Evolutionary conservation across 192 early-diverging fungal species (phyloP).

Genomic region (Lobosporangium transversale): DNA sequence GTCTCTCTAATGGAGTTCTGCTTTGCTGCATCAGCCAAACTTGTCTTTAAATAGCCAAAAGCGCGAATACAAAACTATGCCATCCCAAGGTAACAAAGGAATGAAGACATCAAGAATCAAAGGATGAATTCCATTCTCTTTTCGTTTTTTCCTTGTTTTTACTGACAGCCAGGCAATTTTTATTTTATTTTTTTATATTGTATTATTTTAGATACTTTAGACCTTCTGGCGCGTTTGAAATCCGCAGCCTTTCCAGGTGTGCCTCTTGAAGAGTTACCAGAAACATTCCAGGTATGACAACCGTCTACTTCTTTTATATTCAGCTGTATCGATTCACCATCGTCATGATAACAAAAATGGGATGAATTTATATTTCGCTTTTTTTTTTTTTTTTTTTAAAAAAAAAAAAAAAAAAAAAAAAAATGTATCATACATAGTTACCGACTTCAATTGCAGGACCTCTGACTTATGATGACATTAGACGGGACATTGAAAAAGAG

Average conservation of each 20-base stretch:
- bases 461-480: constrained; percentile 53
- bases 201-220: constrained; percentile 28
- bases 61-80: constrained; percentile 5
- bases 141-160: not conserved
- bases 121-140: not conserved
- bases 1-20: too few relatives aligned
- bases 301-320: too few relatives aligned
- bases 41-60: too few relatives aligned
- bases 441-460: constrained; percentile 38
- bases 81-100: constrained; percentile 33
- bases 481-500: constrained; percentile 60
- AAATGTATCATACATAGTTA: constrained; percentile 6
- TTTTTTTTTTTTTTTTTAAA: too few relatives aligned
- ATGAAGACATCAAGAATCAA: not conserved
- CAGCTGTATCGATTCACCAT: too few relatives aligned
- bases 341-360: too few relatives aligned
- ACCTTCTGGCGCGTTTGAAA: constrained; percentile 48
- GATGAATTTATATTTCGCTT: too few relatives aligned
- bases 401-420: not conserved
- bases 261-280: constrained; percentile 10
- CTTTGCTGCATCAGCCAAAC: too few relatives aligned
- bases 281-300: constrained; percentile 30
- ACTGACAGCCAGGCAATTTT: too few relatives aligned
- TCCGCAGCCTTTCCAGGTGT: constrained; percentile 42
- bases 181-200: constrained; percentile 4